Base-by-base conservation (phyloP, 768 basidiomycete species). In the Chlorophyllum brunneum region DNA sequence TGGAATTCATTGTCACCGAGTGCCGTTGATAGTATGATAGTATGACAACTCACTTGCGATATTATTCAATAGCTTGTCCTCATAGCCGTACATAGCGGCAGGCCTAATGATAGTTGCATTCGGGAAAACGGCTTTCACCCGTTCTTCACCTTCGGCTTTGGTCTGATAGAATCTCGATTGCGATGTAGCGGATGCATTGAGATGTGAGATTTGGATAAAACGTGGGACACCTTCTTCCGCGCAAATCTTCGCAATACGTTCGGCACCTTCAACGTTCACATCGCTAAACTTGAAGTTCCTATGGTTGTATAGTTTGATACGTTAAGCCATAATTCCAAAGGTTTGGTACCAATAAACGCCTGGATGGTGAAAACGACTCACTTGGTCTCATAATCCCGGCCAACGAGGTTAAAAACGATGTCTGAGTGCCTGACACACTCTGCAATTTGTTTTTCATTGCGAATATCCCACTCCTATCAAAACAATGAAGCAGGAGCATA, bases 351-450 rank as follows among this genome's bases (percentile, higher is more conserved):
- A 52, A 52, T 24, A 30, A 43, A 16, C 23, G 24, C 27, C 9
- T 31, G 13, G 34, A 15, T 36, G 5, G 11, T 15, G 15, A 36
- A 36, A 11, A 37, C 42, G 41, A 64, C 80, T 45, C 60, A 95
- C 95, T 95, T 95, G 55, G 97, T 99, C 73, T 92, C 89, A 65
- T 86, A 95, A 67, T 98, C 91, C 45, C 95, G 77, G 16, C 95
- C 94, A 45, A 90, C 86, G 52, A 98, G 86, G 71, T 98, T 98
- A 76, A 94, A 97, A 18, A 99, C 97, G 4, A 87, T 88, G 66
- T 98, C 92, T 16, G 95, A 98, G 69, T 97, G 93, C 58, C 91
- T 78, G 54, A 98, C 66, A 67, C 94, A 97, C 66, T 98, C 95
- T 33, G 83, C 90, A 60, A 95, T 97, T 64, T 95, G 92, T 45